Percentiles rank a stretch among this genome's conserved stretches.
Evolutionary conservation across 495 filamentous ascomycete genomes (phyloP).

Genomic region (Paragyromitra xinjiangensis): DNA sequence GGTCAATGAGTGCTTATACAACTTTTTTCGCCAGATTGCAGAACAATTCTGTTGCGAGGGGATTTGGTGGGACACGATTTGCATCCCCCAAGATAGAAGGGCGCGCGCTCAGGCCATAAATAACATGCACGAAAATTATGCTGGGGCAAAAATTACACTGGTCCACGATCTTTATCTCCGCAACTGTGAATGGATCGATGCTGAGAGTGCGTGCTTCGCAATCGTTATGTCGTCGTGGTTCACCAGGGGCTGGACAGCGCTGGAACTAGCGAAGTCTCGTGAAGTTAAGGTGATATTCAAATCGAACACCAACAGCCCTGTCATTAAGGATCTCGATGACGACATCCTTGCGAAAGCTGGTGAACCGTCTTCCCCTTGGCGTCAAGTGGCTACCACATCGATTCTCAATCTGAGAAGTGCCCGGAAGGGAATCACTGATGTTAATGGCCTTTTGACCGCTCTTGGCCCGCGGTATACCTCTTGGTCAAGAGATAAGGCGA

Average conservation of each 20-base stretch:
- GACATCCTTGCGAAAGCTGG: neutral
- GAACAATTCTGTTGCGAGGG: conserved; percentile 52
- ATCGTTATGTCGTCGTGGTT: neutral
- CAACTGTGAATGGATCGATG: neutral
- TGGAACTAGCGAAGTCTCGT: neutral
- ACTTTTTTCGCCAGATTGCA: too few species aligned
- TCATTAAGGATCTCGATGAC: neutral
- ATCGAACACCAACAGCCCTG: too few species aligned
- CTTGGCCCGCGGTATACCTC: neutral
- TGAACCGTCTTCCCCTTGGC: neutral
- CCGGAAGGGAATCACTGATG: neutral
- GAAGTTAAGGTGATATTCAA: neutral
- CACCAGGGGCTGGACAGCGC: neutral
- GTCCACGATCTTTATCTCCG: conserved; percentile 53
- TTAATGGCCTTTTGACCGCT: neutral
- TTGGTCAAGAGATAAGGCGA: neutral
- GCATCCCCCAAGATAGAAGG: conserved; percentile 45
- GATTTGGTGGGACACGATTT: conserved; percentile 59
- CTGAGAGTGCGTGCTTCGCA: neutral
- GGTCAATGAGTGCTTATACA: too few species aligned
- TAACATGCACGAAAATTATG: conserved; percentile 47
- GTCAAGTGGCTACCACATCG: neutral
- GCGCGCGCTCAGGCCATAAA: conserved; percentile 40
- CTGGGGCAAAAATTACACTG: conserved; percentile 49
- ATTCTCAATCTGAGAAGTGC: neutral